These are phyloP conservation scores for Ochetophila trinervis DNA, from an alignment of 306 rosid species.

Conservation along the genomic window DNA sequence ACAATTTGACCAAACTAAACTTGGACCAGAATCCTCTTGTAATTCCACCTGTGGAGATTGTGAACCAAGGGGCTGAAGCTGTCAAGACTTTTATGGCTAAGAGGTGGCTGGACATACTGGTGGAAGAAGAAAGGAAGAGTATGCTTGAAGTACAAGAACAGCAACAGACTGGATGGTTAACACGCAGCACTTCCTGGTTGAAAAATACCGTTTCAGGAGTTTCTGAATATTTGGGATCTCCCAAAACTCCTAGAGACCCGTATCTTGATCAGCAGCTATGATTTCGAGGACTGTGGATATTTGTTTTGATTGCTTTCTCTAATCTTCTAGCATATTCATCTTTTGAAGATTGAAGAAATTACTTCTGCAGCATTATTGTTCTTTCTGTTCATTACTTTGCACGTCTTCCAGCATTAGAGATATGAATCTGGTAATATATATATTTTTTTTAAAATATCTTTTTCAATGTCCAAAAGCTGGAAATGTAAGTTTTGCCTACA, in stretches of 20 bases:
- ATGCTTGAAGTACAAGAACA: conserved; percentile 48
- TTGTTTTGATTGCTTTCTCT: conserved; percentile 2
- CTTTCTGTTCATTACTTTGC: conserved; percentile 6
- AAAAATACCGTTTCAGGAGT: conserved; percentile 46
- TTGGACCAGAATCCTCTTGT: conserved; percentile 85
- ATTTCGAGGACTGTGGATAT: conserved; percentile 17
- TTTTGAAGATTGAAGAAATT: conserved; percentile 7
- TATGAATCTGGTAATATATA: conserved; percentile 12
- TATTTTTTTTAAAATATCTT: conserved; percentile 5
- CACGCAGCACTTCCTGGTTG: conserved; percentile 83
- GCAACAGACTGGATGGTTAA: conserved; percentile 65
- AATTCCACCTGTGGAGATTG: conserved; percentile 72
- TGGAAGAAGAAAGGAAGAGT: conserved; percentile 72
- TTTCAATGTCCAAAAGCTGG: conserved; percentile 5
- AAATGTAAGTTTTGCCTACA: conserved; percentile 10
- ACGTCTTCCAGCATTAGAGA: conserved; percentile 3
- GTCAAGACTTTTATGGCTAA: conserved; percentile 68
- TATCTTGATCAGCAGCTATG: conserved; percentile 83
- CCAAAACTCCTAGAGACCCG: conserved; percentile 57
- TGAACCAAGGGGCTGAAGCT: conserved; percentile 65
- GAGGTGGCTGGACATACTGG: conserved; percentile 74
- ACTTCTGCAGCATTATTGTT: conserved; percentile 6
- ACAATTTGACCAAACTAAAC: conserved; percentile 68
- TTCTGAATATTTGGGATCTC: conserved; percentile 57
- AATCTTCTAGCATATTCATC: conserved; percentile 8